phyloP scores from a whole-genome alignment of 495 filamentous ascomycete genomes.

The Aspergillus haitiensis region DNA sequence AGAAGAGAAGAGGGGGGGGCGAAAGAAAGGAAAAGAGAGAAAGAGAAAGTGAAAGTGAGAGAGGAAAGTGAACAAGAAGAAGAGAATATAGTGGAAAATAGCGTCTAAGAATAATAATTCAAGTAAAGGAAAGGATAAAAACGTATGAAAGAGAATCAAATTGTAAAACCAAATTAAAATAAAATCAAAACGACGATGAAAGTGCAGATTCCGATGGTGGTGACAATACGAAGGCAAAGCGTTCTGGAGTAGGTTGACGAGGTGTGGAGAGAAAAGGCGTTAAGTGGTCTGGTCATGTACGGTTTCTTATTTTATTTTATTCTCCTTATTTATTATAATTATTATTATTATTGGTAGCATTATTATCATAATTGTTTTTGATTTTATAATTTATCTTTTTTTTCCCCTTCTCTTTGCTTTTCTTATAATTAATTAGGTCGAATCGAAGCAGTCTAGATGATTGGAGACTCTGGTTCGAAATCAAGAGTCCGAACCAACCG shows the following conservation, averaged over 20 bases:
- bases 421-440: conserved; percentile 5
- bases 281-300: background rate
- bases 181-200: background rate
- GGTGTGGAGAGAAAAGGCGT: background rate
- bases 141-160: conserved; percentile 2
- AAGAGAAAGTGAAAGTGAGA: conserved; percentile 5
- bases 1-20: conserved; percentile 9
- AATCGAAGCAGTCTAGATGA: conserved; percentile 9
- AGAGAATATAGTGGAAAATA: background rate
- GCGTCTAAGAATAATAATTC: conserved; percentile 6
- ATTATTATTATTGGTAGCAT: background rate
- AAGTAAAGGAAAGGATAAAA: background rate
- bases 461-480: conserved; percentile 10
- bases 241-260: background rate
- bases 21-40: background rate
- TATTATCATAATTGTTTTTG: background rate
- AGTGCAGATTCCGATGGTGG: background rate
- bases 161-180: background rate
- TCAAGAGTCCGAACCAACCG: conserved; percentile 16
- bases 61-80: background rate
- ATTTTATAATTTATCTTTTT: background rate
- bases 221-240: conserved; percentile 1
- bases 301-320: conserved; percentile 5
- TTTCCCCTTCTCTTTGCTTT: background rate
- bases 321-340: background rate